A percentile compares a stretch with the other conserved stretches of the same genome.
phyloP scores from a whole-genome alignment of 331 rosid species.

The Dryas integrifolia region DNA sequence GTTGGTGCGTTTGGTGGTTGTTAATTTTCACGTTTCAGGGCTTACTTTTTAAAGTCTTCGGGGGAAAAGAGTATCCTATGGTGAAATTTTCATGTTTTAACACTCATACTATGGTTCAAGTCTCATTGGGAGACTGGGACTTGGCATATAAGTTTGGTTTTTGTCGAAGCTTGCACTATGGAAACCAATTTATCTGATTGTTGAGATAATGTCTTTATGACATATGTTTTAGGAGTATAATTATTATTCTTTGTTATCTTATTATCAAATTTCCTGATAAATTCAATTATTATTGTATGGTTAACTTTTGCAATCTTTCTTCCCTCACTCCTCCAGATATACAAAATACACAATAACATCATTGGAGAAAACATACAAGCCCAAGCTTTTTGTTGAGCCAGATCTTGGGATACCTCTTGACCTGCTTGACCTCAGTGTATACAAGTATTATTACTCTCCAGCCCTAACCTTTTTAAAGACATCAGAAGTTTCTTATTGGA shows the following conservation, averaged over 20 bases:
- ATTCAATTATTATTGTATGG: neutral
- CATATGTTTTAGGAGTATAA: neutral
- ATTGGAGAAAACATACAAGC: conserved; percentile 89
- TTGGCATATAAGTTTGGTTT: neutral
- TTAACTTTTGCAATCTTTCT: conserved; percentile 11
- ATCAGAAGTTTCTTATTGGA: conserved; percentile 21
- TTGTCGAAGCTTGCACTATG: neutral
- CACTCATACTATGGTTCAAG: neutral
- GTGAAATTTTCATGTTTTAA: neutral
- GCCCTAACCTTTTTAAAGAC: conserved; percentile 23
- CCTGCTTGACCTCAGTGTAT: conserved; percentile 95
- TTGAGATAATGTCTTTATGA: neutral
- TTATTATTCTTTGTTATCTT: neutral
- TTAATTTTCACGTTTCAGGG: neutral
- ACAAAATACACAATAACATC: conserved; percentile 85
- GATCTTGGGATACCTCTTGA: conserved; percentile 99
- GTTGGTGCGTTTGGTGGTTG: neutral
- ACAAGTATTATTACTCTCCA: conserved; percentile 61
- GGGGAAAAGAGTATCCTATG: neutral
- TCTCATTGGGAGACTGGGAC: neutral
- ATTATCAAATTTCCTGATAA: neutral
- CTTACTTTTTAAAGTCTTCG: neutral
- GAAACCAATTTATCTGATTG: neutral
- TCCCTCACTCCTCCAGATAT: conserved; percentile 51
- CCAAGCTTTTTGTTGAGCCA: conserved; percentile 94